Evolutionary conservation across 805 yeast genomes (phyloP).

Genomic region (Metschnikowia cubensis): DNA sequence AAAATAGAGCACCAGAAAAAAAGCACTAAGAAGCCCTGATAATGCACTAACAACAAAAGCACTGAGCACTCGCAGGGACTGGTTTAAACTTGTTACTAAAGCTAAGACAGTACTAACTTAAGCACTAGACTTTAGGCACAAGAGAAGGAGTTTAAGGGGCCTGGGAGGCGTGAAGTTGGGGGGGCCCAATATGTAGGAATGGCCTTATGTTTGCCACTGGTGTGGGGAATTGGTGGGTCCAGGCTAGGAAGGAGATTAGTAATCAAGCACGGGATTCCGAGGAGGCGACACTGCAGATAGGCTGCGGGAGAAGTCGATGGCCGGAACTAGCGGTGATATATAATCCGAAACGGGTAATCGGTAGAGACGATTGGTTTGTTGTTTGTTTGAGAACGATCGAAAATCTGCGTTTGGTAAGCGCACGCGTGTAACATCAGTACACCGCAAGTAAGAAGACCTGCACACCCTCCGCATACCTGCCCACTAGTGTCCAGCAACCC

Average conservation of each 20-base stretch:
- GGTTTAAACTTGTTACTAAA: no score
- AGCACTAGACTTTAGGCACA: background rate
- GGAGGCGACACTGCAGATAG: background rate
- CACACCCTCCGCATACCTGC: no score
- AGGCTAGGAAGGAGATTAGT: background rate
- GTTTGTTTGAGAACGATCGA: constrained; percentile 5
- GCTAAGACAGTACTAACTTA: no score
- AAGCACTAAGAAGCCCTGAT: no score
- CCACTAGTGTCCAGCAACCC: no score
- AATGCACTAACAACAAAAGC: no score
- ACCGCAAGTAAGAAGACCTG: background rate
- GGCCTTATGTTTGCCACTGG: constrained; percentile 1
- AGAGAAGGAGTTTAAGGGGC: background rate
- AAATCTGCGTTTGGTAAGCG: constrained; percentile 2
- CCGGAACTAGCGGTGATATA: background rate
- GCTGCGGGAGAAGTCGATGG: background rate
- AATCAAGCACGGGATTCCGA: background rate
- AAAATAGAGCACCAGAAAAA: no score
- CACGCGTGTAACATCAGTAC: background rate
- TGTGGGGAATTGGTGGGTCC: background rate
- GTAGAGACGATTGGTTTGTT: background rate
- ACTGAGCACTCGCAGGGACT: no score
- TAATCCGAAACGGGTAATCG: background rate
- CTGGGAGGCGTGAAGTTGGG: background rate
- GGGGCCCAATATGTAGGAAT: background rate